These are phyloP conservation scores for Sicyos baderoa DNA, from an alignment of 306 rosid species.

Conservation along the genomic window DNA sequence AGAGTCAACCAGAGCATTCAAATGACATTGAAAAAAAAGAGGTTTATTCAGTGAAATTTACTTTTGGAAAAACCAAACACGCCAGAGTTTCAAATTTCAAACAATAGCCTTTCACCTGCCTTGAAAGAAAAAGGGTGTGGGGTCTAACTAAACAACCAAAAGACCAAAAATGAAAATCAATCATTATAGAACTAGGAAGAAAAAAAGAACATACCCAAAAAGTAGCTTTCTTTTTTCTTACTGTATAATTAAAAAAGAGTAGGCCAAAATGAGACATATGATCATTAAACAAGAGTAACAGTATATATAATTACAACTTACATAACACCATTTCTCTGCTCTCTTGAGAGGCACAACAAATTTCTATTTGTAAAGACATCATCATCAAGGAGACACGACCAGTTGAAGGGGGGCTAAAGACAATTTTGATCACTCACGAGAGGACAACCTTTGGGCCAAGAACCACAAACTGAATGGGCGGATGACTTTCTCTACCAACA, in stretches of 20 bases:
- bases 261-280: neutral
- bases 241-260: neutral
- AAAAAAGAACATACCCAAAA: neutral
- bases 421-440: neutral
- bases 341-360: neutral
- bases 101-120: neutral
- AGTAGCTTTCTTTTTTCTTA: too few species aligned
- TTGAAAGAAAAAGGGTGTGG: neutral
- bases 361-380: conserved; percentile 14
- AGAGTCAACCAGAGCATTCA: conserved; percentile 2
- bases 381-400: neutral
- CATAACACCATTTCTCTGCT: neutral
- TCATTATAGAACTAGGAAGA: neutral
- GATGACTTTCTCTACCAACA: neutral
- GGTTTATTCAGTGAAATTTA: neutral
- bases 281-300: neutral
- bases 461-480: neutral
- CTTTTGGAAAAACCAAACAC: neutral
- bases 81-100: conserved; percentile 6
- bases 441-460: conserved; percentile 9
- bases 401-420: conserved; percentile 8
- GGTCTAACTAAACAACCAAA: neutral
- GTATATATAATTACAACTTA: conserved; percentile 17
- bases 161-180: neutral
- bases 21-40: neutral